Base-by-base conservation (phyloP, 1,284 basidiomycete species). In the Agroathelia rolfsii region DNA sequence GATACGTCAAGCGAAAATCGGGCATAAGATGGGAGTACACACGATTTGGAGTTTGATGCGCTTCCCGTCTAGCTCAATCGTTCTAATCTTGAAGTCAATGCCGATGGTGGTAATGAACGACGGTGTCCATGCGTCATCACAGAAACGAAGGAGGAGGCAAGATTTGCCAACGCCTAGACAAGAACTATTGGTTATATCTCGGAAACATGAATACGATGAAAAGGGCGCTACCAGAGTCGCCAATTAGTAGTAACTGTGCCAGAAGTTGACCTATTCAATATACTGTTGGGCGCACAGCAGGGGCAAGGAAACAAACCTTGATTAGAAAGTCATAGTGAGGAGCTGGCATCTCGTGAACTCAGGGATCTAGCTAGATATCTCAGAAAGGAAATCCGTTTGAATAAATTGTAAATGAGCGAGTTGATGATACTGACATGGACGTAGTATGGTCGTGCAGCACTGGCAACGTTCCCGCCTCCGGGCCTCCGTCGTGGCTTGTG, bases 61-160 rank as follows among this genome's bases (percentile, higher is more conserved):
- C 59, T 94, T 95, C 26, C 92, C 92, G 47, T 95, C 92, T 32
- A 96, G 71, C 55, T 95, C 92, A 53, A 96, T 95, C 28, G 92
- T 95, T 24, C 92, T 81, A 58, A 96, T 96, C 75, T 92, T 89
- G 69, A 89, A 90, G 72, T 88, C 86, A 50, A 88, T 88, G 35
- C 92, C 95, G 57, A 99, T 98, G 32, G 94, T 98, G 31, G 94
- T 98, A 62, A 98, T 99, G 69, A 98, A 98, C 24, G 89, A 94
- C 18, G 94, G 94, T 21, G 95, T 98, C 94, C 94, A 98, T 43
- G 94, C 89, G 60, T 98, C 95, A 64, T 98, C 95, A 59, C 94
- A 98, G 77, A 99, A 99, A 44, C 95, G 86, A 39, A 98, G 76
- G 37, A 99, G 72, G 11, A 99, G 72, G 70, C 95, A 98, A 32